Conservation (phyloP, 345 rosid genomes). For the Lepidium didymum region DNA sequence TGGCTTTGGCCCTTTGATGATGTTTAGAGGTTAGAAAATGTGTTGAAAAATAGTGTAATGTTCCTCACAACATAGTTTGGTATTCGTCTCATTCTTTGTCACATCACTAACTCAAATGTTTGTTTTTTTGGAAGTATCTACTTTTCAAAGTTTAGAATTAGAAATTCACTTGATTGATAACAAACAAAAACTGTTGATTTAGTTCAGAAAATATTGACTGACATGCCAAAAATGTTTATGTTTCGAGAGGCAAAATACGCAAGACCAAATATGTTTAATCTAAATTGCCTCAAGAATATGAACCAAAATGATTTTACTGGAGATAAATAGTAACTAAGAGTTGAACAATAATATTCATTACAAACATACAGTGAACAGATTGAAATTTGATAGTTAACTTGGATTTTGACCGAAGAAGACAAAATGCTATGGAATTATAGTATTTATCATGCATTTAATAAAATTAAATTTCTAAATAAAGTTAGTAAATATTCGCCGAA, state of each 20-base stretch:
- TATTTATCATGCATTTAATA: not conserved
- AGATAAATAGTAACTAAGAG: not conserved
- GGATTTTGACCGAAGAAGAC: not conserved
- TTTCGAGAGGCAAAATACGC: not conserved
- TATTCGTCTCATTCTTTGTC: constrained; percentile 20
- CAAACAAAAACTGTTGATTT: not conserved
- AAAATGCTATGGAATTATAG: not conserved
- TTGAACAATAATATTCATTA: not conserved
- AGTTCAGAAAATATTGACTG: constrained; percentile 3
- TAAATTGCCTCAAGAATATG: not conserved
- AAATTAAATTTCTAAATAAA: not conserved
- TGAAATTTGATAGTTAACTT: not conserved
- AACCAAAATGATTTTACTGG: not conserved
- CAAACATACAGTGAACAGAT: not conserved
- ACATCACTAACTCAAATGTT: constrained; percentile 7
- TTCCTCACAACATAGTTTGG: constrained; percentile 8
- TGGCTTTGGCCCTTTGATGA: constrained; percentile 20
- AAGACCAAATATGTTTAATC: not conserved
- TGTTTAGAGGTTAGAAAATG: constrained; percentile 16
- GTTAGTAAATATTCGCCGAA: not conserved
- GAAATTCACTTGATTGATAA: not conserved
- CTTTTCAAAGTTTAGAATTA: not conserved
- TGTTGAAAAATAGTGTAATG: constrained; percentile 5
- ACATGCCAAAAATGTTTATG: not conserved
- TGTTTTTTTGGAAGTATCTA: constrained; percentile 5